Evolutionary conservation across 257 asterid species (phyloP).

Genomic region (Solanum paucissectum): DNA sequence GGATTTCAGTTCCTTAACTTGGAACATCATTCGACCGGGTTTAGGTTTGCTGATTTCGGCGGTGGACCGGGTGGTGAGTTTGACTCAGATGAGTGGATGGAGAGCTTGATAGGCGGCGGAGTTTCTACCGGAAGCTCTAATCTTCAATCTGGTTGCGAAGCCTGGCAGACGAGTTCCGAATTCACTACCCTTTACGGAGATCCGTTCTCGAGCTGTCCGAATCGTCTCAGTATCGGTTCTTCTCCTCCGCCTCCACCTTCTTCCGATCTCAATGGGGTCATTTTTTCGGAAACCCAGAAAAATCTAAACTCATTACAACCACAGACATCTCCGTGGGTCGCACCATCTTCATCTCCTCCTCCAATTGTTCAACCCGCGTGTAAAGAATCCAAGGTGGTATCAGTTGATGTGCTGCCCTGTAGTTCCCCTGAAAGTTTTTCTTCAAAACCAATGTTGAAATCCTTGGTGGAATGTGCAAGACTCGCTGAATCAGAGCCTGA

Average conservation of each 20-base stretch:
- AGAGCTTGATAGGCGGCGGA: slow-evolving; percentile 74
- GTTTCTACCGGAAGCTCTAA: slow-evolving; percentile 63
- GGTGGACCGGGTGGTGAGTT: slow-evolving; percentile 53
- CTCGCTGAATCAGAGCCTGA: slow-evolving; percentile 59
- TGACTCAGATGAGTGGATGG: slow-evolving; percentile 99
- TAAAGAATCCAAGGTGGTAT: slow-evolving; percentile 12
- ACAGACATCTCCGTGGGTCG: slow-evolving; percentile 26
- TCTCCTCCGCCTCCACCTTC: slow-evolving; percentile 30
- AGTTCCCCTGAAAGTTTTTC: slow-evolving; percentile 33
- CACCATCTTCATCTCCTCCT: slow-evolving; percentile 13
- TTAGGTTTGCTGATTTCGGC: slow-evolving; percentile 54
- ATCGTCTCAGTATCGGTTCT: slow-evolving; percentile 28
- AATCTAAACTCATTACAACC: slow-evolving; percentile 4
- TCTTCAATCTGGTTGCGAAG: slow-evolving; percentile 49
- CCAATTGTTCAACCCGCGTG: neutral
- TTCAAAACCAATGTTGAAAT: slow-evolving; percentile 41
- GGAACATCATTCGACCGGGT: slow-evolving; percentile 42
- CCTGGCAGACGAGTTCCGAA: slow-evolving; percentile 59
- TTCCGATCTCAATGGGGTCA: slow-evolving; percentile 56
- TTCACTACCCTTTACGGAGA: slow-evolving; percentile 38
- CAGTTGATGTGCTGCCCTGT: slow-evolving; percentile 15
- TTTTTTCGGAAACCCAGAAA: slow-evolving; percentile 36
- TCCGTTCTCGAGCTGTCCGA: slow-evolving; percentile 39
- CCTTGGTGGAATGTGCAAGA: slow-evolving; percentile 56
- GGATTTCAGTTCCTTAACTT: slow-evolving; percentile 62